These are phyloP conservation scores for Neurospora sp. DNA, from an alignment of 495 filamentous ascomycete genomes.

Conservation along the genomic window DNA sequence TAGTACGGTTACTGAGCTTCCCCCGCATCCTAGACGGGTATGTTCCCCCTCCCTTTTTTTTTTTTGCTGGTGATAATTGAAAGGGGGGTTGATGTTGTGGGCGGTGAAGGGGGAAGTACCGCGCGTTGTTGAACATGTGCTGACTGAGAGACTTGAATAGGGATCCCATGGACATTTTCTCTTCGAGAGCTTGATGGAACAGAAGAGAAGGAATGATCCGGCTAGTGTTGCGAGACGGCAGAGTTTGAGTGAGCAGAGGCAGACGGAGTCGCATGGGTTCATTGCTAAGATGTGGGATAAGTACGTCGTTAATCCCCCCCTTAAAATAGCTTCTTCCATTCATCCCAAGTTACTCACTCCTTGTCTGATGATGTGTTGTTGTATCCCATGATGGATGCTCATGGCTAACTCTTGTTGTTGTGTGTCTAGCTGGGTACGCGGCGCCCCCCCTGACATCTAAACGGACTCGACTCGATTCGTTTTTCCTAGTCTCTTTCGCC, in stretches of 20 bases:
- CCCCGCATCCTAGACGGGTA: not conserved
- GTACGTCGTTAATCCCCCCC: no score
- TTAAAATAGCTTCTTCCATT: no score
- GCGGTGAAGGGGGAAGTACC: no score
- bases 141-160: no score
- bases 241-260: conserved; percentile 36
- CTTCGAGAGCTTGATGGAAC: conserved; percentile 32
- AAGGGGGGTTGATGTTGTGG: no score
- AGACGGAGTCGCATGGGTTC: conserved; percentile 21
- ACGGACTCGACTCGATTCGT: no score
- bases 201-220: conserved; percentile 33
- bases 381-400: not conserved
- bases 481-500: no score
- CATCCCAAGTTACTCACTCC: no score
- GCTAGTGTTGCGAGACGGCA: conserved; percentile 28
- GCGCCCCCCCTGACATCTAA: not conserved
- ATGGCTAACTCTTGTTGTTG: no score
- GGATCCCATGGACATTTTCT: conserved; percentile 20
- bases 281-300: conserved; percentile 38
- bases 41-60: no score
- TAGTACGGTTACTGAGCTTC: not conserved
- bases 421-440: not conserved
- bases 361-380: not conserved
- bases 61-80: no score
- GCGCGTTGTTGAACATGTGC: no score